Evolutionary conservation across 2,329 filamentous ascomycete genomes (phyloP).

Genomic region (Ceratocystis albifundus): DNA sequence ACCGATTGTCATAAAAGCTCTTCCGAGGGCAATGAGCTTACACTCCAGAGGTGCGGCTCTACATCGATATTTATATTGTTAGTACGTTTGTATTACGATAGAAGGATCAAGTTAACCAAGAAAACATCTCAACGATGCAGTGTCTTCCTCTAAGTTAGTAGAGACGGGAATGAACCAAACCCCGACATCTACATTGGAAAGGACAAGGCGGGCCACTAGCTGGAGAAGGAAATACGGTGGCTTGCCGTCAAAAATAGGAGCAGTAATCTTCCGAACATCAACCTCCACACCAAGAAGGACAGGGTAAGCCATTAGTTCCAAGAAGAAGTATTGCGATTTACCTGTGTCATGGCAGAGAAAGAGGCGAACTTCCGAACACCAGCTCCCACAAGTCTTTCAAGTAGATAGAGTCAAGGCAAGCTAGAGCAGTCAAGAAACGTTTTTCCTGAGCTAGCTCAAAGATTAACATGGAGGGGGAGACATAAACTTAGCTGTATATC

Average conservation of each 20-base stretch:
- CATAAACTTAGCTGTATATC: neutral
- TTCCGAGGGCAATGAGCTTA: too few relatives aligned
- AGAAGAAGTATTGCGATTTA: neutral
- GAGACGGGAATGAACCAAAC: neutral
- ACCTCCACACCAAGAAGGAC: neutral
- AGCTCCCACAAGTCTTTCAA: neutral
- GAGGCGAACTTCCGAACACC: neutral
- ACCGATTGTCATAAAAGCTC: too few relatives aligned
- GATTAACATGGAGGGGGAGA: neutral
- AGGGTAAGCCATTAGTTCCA: neutral
- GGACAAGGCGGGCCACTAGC: neutral
- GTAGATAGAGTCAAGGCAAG: neutral
- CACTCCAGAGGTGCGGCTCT: neutral
- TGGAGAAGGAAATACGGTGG: neutral
- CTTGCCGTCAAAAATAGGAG: neutral
- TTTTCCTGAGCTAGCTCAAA: neutral
- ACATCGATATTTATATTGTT: neutral
- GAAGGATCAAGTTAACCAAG: neutral
- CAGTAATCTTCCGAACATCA: neutral
- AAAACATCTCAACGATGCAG: neutral
- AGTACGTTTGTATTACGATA: neutral
- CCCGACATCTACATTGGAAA: neutral
- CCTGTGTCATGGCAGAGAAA: neutral
- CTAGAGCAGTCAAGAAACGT: neutral
- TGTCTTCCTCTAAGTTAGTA: neutral